Conservation (phyloP, 2,329 filamentous ascomycete species). For the Fusarium sp. region DNA sequence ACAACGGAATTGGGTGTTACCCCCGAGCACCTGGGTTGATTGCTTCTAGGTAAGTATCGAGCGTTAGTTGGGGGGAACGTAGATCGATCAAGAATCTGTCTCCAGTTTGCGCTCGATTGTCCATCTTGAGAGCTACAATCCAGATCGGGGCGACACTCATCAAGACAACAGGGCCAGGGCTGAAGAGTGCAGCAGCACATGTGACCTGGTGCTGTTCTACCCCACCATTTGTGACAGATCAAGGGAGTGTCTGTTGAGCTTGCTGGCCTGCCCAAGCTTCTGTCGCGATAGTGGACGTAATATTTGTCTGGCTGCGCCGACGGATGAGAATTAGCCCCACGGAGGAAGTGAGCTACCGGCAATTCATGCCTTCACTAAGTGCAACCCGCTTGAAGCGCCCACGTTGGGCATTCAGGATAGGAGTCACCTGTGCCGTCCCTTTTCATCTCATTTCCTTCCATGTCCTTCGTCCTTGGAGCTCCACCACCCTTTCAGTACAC, state of each 20-base stretch:
- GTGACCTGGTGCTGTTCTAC: slow-evolving; percentile 32
- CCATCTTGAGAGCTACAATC: slow-evolving; percentile 36
- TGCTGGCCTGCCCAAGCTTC: slow-evolving; percentile 7
- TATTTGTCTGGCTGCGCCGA: slow-evolving; percentile 13
- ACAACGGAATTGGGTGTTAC: slow-evolving; percentile 14
- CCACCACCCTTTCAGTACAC: slow-evolving; percentile 27
- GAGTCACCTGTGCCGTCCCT: slow-evolving; percentile 13
- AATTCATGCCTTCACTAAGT: slow-evolving; percentile 33
- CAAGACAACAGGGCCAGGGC: slow-evolving; percentile 29
- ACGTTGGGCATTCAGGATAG: slow-evolving; percentile 16
- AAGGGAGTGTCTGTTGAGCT: slow-evolving; percentile 22
- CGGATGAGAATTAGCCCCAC: slow-evolving; percentile 27
- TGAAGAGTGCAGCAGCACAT: slow-evolving; percentile 33
- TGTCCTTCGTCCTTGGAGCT: slow-evolving; percentile 15
- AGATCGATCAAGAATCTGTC: slow-evolving; percentile 24
- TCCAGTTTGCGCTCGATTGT: slow-evolving; percentile 27
- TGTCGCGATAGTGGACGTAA: slow-evolving; percentile 12
- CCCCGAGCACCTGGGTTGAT: slow-evolving; percentile 16
- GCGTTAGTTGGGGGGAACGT: slow-evolving; percentile 14
- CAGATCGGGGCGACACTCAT: slow-evolving; percentile 39
- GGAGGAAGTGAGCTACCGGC: slow-evolving; percentile 19
- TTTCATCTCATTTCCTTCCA: slow-evolving; percentile 18
- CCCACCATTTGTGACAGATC: slow-evolving; percentile 43
- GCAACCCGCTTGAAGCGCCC: slow-evolving; percentile 23
- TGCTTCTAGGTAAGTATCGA: slow-evolving; percentile 17